Evolutionary conservation across 805 yeast genomes (phyloP).

Genomic region (Candida loeiensis): DNA sequence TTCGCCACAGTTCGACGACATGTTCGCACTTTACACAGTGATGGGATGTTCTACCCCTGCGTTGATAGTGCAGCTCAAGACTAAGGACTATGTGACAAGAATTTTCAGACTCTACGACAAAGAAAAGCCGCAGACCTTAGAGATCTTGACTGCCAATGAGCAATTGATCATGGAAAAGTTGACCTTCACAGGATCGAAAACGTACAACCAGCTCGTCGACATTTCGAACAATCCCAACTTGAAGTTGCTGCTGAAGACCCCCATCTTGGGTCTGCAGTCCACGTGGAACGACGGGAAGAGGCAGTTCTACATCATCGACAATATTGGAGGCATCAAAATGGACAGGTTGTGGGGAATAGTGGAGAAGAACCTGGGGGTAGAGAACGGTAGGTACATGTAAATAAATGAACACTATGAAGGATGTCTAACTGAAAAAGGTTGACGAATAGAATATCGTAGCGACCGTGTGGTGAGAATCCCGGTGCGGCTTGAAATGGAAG

Average conservation of each 20-base stretch:
- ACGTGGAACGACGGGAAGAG: constrained; percentile 40
- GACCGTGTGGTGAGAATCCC: too few species aligned
- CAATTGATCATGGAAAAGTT: constrained; percentile 65
- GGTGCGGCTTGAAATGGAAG: too few species aligned
- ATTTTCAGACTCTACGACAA: constrained; percentile 68
- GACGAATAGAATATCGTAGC: too few species aligned
- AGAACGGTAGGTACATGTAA: constrained; percentile 53
- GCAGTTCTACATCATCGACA: constrained; percentile 60
- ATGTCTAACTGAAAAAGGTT: not conserved
- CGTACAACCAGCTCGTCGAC: constrained; percentile 58
- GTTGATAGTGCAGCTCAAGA: constrained; percentile 45
- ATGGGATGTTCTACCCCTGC: constrained; percentile 56
- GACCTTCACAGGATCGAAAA: constrained; percentile 60
- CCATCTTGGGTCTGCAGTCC: constrained; percentile 23
- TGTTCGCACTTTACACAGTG: constrained; percentile 43
- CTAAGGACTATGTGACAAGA: constrained; percentile 66
- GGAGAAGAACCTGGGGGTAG: constrained; percentile 61
- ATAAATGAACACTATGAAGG: not conserved
- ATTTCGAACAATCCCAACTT: constrained; percentile 38
- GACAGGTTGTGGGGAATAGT: constrained; percentile 83
- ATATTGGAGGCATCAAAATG: constrained; percentile 79
- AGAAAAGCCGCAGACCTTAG: constrained; percentile 60
- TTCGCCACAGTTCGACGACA: constrained; percentile 51
- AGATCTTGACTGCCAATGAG: constrained; percentile 59
- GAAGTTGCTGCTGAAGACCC: constrained; percentile 27